These are phyloP conservation scores for Monosporozyma servazzii DNA, from an alignment of 805 yeast genomes.

Conservation along the genomic window DNA sequence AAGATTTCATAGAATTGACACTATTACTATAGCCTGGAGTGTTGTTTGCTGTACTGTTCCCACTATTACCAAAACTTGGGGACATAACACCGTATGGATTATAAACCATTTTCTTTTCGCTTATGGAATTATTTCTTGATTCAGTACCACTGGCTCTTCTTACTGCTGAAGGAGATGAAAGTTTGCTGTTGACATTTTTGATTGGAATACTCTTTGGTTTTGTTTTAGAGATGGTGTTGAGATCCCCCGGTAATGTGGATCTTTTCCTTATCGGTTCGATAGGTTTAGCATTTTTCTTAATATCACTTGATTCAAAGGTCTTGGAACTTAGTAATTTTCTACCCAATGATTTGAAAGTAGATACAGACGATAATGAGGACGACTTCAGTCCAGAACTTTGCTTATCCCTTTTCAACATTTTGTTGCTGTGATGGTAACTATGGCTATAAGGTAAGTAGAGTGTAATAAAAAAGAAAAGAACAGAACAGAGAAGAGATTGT, in stretches of 20 bases:
- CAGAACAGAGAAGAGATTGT: too few relatives aligned
- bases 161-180: background rate
- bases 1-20: background rate
- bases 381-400: background rate
- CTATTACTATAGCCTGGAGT: background rate
- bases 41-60: background rate
- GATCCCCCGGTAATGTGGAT: constrained; percentile 1
- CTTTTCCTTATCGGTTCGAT: constrained; percentile 5
- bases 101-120: constrained; percentile 37
- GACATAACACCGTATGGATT: constrained; percentile 50
- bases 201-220: background rate
- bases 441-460: too few relatives aligned
- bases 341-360: constrained; percentile 15
- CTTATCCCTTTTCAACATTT: constrained; percentile 1
- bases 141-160: background rate
- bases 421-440: background rate
- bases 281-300: constrained; percentile 1
- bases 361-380: constrained; percentile 5
- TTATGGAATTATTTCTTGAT: constrained; percentile 1
- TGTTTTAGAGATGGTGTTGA: background rate
- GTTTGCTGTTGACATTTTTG: background rate
- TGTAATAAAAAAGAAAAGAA: too few relatives aligned
- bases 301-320: constrained; percentile 4
- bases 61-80: constrained; percentile 1
- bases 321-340: constrained; percentile 7